phyloP scores from a whole-genome alignment of 148 eudicot genomes.

The Dianthus caryophyllus region DNA sequence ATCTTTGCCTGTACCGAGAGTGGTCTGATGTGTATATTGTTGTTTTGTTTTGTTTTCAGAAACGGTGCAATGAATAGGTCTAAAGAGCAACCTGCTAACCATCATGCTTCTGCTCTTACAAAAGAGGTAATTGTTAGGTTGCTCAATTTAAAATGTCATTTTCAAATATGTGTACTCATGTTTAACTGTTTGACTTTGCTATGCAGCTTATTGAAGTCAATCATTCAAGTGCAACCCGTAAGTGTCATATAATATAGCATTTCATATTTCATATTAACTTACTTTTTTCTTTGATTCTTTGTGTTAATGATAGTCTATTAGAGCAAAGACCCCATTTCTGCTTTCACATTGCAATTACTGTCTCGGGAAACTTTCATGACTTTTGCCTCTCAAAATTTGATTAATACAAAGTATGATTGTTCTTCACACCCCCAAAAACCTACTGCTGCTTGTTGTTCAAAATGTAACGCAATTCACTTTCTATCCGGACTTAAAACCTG shows the following conservation, averaged over 20 bases:
- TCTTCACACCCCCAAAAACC: no score
- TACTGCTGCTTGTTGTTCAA: no score
- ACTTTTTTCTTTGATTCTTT: background rate
- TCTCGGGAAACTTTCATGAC: background rate
- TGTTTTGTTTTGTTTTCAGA: conserved; percentile 35
- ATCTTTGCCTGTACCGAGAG: background rate
- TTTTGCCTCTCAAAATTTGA: no score
- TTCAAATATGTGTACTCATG: background rate
- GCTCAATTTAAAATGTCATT: background rate
- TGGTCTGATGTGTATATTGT: background rate
- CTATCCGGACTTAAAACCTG: no score
- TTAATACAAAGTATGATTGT: no score
- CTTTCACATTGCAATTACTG: background rate
- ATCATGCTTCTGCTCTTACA: conserved; percentile 28
- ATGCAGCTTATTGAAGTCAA: conserved; percentile 37
- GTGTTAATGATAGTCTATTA: background rate
- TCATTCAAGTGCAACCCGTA: conserved; percentile 41
- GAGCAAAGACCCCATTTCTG: conserved; percentile 11
- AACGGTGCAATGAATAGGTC: conserved; percentile 35
- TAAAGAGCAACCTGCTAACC: conserved; percentile 26
- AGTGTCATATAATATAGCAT: conserved; percentile 38
- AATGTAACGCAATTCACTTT: no score
- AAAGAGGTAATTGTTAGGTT: conserved; percentile 40
- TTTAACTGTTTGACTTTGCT: conserved; percentile 10
- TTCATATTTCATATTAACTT: background rate